Conservation (phyloP, 345 rosid genomes). For the Gynandropsis gynandra region DNA sequence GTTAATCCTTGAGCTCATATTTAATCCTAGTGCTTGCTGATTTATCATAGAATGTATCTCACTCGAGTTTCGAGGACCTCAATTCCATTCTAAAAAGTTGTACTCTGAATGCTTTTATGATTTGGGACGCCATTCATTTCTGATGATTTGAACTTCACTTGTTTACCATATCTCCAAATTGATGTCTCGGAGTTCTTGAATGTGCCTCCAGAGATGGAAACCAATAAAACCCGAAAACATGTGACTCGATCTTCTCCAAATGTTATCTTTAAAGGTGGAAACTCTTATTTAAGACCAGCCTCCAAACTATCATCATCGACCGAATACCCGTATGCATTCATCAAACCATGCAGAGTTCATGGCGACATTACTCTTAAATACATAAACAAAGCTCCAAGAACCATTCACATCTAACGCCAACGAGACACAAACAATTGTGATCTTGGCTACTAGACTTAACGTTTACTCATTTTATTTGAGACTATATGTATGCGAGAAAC, state of each 20-base stretch:
- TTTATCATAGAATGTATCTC: slow-evolving; percentile 40
- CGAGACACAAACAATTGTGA: too few relatives aligned
- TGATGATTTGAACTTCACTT: slow-evolving; percentile 47
- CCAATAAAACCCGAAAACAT: slow-evolving; percentile 39
- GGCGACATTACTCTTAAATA: slow-evolving; percentile 94
- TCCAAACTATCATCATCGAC: slow-evolving; percentile 69
- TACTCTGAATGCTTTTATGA: slow-evolving; percentile 65
- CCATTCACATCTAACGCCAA: too few relatives aligned
- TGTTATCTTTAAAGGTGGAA: slow-evolving; percentile 72
- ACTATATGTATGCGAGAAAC: too few relatives aligned
- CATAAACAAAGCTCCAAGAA: slow-evolving; percentile 92
- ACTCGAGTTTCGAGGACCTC: slow-evolving; percentile 42
- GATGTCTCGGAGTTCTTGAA: slow-evolving; percentile 57
- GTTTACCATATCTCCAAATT: slow-evolving; percentile 46
- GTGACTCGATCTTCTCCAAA: slow-evolving; percentile 51
- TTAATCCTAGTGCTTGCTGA: too few relatives aligned
- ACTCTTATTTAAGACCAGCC: slow-evolving; percentile 53
- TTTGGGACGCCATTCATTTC: slow-evolving; percentile 43
- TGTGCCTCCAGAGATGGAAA: slow-evolving; percentile 34
- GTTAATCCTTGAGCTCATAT: too few relatives aligned
- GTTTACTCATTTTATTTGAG: too few relatives aligned
- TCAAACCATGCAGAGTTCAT: slow-evolving; percentile 85
- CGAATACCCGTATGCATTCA: slow-evolving; percentile 82
- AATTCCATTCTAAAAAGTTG: slow-evolving; percentile 66
- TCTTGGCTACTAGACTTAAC: too few relatives aligned